Evolutionary conservation across 352 stramenopile genomes (phyloP).

Genomic region (Phytophthora aleatoria): DNA sequence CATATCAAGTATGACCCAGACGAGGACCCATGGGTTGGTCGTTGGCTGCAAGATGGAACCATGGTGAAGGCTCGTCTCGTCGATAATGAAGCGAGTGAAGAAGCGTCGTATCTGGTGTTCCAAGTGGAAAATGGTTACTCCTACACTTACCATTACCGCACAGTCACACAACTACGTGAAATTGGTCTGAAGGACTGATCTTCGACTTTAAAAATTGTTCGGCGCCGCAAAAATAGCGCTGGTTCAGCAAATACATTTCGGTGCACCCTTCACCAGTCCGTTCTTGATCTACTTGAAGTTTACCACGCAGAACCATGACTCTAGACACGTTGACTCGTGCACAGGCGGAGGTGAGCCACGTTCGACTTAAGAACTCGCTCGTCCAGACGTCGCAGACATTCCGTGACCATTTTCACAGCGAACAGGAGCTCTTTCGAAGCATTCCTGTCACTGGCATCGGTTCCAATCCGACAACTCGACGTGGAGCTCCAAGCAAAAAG

Average conservation of each 20-base stretch:
- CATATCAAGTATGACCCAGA: slow-evolving; percentile 51
- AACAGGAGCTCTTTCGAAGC: slow-evolving; percentile 58
- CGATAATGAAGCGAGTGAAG: slow-evolving; percentile 21
- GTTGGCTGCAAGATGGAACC: slow-evolving; percentile 51
- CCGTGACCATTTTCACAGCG: slow-evolving; percentile 47
- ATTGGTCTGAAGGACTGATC: slow-evolving; percentile 37
- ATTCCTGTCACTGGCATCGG: slow-evolving; percentile 2
- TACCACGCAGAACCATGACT: slow-evolving; percentile 44
- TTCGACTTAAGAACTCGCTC: slow-evolving; percentile 65
- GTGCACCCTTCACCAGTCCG: slow-evolving; percentile 4
- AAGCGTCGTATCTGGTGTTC: slow-evolving; percentile 60
- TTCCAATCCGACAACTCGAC: slow-evolving; percentile 2
- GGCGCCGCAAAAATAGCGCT: slow-evolving; percentile 28
- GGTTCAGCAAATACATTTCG: slow-evolving; percentile 17
- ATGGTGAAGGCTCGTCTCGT: slow-evolving; percentile 68
- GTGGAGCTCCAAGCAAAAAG: slow-evolving; percentile 15
- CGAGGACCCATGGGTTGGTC: slow-evolving; percentile 51
- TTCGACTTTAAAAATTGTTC: not conserved
- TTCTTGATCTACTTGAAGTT: no score
- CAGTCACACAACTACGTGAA: slow-evolving; percentile 27
- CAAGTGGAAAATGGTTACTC: slow-evolving; percentile 61
- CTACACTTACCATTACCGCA: slow-evolving; percentile 64
- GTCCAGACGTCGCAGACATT: slow-evolving; percentile 50
- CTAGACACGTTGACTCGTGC: slow-evolving; percentile 65
- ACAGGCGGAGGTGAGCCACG: slow-evolving; percentile 60